These are phyloP conservation scores for Sonneratia alba DNA, from an alignment of 345 rosid genomes.

Conservation along the genomic window DNA sequence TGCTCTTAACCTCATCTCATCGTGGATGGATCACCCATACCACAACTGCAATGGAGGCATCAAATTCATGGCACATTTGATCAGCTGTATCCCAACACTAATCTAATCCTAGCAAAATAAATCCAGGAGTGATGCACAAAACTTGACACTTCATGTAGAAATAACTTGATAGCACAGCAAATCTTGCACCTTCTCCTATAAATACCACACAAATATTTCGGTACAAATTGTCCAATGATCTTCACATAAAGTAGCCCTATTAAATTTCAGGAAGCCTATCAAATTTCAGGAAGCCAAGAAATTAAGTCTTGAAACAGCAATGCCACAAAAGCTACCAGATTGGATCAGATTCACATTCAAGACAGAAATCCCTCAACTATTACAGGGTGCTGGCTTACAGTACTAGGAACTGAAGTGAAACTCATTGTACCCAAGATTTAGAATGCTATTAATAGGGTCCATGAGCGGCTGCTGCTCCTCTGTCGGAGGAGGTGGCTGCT, in stretches of 20 bases:
- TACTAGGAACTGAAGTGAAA: conserved; percentile 20
- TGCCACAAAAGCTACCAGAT: background rate
- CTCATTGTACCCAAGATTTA: conserved; percentile 65
- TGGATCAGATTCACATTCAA: conserved; percentile 1
- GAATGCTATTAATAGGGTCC: conserved; percentile 80
- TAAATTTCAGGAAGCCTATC: too few species aligned
- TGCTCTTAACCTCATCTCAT: background rate
- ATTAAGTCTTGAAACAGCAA: background rate
- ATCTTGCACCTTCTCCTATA: too few species aligned
- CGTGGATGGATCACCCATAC: background rate
- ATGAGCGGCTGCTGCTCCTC: conserved; percentile 56
- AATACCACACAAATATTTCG: background rate
- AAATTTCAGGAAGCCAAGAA: background rate
- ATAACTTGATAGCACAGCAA: background rate
- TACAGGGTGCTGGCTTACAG: background rate
- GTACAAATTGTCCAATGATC: background rate
- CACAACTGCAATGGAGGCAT: background rate
- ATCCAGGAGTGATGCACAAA: background rate
- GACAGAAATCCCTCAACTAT: background rate
- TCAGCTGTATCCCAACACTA: background rate
- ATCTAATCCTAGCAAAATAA: background rate
- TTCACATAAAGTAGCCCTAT: background rate
- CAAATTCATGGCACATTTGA: background rate
- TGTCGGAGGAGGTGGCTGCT: conserved; percentile 26
- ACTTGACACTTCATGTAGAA: background rate